phyloP scores from a whole-genome alignment of 306 rosid genomes.

The Corylus americana region DNA sequence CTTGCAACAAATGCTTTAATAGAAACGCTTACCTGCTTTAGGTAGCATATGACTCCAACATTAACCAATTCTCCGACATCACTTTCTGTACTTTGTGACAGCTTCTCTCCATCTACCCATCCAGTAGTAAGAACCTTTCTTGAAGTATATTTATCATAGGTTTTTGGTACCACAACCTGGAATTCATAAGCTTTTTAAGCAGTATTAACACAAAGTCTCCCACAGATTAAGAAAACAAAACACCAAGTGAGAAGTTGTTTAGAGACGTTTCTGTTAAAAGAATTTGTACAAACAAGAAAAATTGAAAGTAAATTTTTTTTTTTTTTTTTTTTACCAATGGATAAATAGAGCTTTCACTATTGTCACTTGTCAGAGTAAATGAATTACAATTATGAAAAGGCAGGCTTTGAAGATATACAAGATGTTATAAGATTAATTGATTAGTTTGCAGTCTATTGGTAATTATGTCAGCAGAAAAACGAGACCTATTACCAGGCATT shows the following conservation, averaged over 20 bases:
- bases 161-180: conserved; percentile 93
- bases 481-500: background rate
- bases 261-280: background rate
- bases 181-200: conserved; percentile 33
- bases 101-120: conserved; percentile 94
- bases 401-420: background rate
- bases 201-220: conserved; percentile 24
- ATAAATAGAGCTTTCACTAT: background rate
- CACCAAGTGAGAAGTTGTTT: background rate
- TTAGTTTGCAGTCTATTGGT: background rate
- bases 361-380: background rate
- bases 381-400: background rate
- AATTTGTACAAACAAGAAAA: background rate
- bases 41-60: conserved; percentile 99
- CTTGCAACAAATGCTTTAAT: background rate
- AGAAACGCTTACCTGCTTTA: conserved; percentile 70
- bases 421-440: background rate
- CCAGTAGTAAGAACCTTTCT: conserved; percentile 93
- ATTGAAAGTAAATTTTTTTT: background rate
- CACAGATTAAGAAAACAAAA: background rate
- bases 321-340: background rate
- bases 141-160: conserved; percentile 80
- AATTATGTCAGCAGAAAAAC: background rate
- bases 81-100: conserved; percentile 94
- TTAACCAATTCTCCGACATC: conserved; percentile 95